Conservation (phyloP, 2,329 filamentous ascomycete species). For the Trichoderma asperellum region DNA sequence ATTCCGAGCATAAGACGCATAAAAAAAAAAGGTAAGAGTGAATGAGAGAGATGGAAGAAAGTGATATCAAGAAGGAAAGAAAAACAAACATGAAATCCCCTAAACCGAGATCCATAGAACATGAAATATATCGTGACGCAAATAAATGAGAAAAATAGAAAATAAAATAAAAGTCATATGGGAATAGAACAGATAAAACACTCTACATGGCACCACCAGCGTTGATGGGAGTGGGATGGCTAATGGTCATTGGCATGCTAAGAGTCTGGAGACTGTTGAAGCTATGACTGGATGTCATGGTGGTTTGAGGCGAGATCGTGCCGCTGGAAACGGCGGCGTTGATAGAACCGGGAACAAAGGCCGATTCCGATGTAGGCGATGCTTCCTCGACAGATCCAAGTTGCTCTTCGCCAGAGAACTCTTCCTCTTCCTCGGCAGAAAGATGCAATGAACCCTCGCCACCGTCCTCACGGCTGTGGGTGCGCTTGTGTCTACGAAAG, state of each 20-base stretch:
- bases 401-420: conserved; percentile 80
- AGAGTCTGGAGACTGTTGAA: conserved; percentile 65
- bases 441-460: conserved; percentile 62
- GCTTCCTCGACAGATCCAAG: conserved; percentile 79
- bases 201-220: conserved; percentile 51
- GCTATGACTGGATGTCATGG: conserved; percentile 40
- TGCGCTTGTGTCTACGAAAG: conserved; percentile 77
- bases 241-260: conserved; percentile 68
- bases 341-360: conserved; percentile 61
- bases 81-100: conserved; percentile 32
- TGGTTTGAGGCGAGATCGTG: conserved; percentile 32
- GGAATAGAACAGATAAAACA: conserved; percentile 26
- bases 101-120: conserved; percentile 33
- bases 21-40: background rate
- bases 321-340: conserved; percentile 48
- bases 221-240: conserved; percentile 55
- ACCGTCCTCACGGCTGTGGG: conserved; percentile 67
- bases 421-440: conserved; percentile 84
- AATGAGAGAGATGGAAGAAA: conserved; percentile 14
- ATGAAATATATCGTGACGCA: conserved; percentile 29
- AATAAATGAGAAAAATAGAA: conserved; percentile 33
- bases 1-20: conserved; percentile 26
- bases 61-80: conserved; percentile 21
- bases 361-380: conserved; percentile 69
- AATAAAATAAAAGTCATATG: conserved; percentile 35